Conservation (phyloP, 352 stramenopile species). For the Pilasporangium apinafurcum region DNA sequence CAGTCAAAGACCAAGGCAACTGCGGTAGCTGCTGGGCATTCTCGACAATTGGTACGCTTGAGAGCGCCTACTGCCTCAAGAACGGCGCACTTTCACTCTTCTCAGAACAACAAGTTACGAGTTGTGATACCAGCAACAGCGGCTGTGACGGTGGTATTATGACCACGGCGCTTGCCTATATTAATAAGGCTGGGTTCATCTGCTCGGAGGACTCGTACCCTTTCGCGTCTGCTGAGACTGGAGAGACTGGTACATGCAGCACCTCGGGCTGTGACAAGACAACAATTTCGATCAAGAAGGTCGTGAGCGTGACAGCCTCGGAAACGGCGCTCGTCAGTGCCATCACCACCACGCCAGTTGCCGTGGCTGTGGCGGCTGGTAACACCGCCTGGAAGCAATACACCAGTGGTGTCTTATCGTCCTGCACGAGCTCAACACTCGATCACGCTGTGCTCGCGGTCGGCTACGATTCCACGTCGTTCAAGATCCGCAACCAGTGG, state of each 20-base stretch:
- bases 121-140: background rate
- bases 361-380: conserved; percentile 83
- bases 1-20: conserved; percentile 87
- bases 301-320: background rate
- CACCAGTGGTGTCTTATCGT: conserved; percentile 65
- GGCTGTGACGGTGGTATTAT: background rate
- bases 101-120: background rate
- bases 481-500: conserved; percentile 94
- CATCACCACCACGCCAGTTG: conserved; percentile 83
- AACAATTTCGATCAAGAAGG: background rate
- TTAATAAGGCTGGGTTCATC: background rate
- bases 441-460: conserved; percentile 93
- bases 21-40: conserved; percentile 93
- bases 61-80: background rate
- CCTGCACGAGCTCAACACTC: conserved; percentile 58
- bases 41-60: no score
- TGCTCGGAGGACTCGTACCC: conserved; percentile 1
- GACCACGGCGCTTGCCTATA: conserved; percentile 52
- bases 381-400: conserved; percentile 91
- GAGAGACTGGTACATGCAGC: background rate
- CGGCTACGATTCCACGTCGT: conserved; percentile 75
- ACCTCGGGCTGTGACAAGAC: background rate
- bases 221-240: background rate
- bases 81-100: background rate
- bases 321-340: conserved; percentile 61